These are phyloP conservation scores for Apiospora phragmitis DNA, from an alignment of 2,329 filamentous ascomycete genomes.

Conservation along the genomic window DNA sequence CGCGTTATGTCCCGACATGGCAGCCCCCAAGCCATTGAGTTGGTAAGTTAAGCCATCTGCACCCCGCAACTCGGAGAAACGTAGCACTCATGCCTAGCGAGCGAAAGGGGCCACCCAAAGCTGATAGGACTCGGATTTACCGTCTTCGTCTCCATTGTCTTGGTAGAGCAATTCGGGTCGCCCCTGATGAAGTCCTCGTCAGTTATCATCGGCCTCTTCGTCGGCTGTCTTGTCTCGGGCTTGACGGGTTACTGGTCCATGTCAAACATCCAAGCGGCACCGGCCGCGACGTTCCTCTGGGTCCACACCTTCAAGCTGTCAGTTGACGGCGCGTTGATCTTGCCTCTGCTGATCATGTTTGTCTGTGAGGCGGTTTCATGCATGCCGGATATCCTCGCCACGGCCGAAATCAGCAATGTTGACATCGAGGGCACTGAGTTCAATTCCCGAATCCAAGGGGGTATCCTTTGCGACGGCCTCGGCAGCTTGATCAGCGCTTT, in stretches of 20 bases:
- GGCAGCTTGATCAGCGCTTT: constrained; percentile 64
- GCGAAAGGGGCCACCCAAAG: constrained; percentile 52
- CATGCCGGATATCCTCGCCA: constrained; percentile 63
- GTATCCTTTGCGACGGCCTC: constrained; percentile 66
- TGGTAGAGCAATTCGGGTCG: constrained; percentile 68
- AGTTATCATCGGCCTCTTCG: constrained; percentile 63
- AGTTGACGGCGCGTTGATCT: constrained; percentile 65
- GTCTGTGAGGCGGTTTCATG: constrained; percentile 68
- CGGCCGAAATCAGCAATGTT: constrained; percentile 37
- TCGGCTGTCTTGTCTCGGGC: constrained; percentile 67
- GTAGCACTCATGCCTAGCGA: neutral
- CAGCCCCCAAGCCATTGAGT: constrained; percentile 62
- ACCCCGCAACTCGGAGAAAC: neutral
- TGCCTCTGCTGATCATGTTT: constrained; percentile 64
- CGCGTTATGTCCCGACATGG: constrained; percentile 56
- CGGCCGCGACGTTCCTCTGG: constrained; percentile 69
- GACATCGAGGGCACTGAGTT: constrained; percentile 65
- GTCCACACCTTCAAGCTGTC: constrained; percentile 66
- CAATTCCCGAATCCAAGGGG: constrained; percentile 69
- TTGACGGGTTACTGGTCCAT: constrained; percentile 66
- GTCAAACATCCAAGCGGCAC: constrained; percentile 58
- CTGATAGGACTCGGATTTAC: constrained; percentile 68
- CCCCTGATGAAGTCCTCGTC: constrained; percentile 71
- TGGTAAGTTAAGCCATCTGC: constrained; percentile 26
- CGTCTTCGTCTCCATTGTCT: constrained; percentile 67